These are phyloP conservation scores for Cytospora leucostoma DNA, from an alignment of 2,329 filamentous ascomycete species.

Conservation along the genomic window DNA sequence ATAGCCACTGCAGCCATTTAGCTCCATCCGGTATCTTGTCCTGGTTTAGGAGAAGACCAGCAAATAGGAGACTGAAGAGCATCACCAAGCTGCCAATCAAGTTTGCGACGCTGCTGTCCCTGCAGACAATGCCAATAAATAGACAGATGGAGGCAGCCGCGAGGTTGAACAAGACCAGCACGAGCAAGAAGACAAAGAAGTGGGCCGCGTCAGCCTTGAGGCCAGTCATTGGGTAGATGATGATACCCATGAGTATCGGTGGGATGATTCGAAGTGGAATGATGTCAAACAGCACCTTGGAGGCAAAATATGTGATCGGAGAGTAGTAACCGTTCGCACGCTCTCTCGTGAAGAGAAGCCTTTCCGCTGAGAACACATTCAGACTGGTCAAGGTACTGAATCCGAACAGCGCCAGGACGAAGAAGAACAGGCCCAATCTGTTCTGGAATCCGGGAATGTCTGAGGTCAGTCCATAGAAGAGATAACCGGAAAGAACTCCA, in stretches of 20 bases:
- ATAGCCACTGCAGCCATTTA: slow-evolving; percentile 87
- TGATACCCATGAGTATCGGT: slow-evolving; percentile 90
- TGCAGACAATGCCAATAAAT: slow-evolving; percentile 94
- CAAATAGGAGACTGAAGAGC: slow-evolving; percentile 95
- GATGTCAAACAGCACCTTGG: slow-evolving; percentile 98
- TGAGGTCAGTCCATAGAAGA: slow-evolving; percentile 95
- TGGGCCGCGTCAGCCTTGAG: slow-evolving; percentile 78
- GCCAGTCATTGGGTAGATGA: slow-evolving; percentile 97
- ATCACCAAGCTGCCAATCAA: slow-evolving; percentile 93
- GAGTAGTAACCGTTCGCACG: slow-evolving; percentile 96
- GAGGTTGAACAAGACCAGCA: slow-evolving; percentile 93
- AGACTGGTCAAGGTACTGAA: slow-evolving; percentile 95
- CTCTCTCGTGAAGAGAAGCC: slow-evolving; percentile 88
- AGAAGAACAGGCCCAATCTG: slow-evolving; percentile 94
- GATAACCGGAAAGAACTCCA: slow-evolving; percentile 88
- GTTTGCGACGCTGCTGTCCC: slow-evolving; percentile 87
- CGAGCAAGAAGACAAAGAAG: slow-evolving; percentile 88
- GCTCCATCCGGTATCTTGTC: slow-evolving; percentile 85
- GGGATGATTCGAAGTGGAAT: slow-evolving; percentile 91
- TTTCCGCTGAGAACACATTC: slow-evolving; percentile 88
- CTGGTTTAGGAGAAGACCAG: slow-evolving; percentile 90
- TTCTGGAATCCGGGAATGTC: slow-evolving; percentile 99
- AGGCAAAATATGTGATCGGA: slow-evolving; percentile 88
- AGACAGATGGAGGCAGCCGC: slow-evolving; percentile 91
- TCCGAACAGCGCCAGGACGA: slow-evolving; percentile 90